Evolutionary conservation across 176 grass and related monocot species (phyloP), one percentile per base, ranked within the genome.

Genomic region (Pharus latifolius): DNA sequence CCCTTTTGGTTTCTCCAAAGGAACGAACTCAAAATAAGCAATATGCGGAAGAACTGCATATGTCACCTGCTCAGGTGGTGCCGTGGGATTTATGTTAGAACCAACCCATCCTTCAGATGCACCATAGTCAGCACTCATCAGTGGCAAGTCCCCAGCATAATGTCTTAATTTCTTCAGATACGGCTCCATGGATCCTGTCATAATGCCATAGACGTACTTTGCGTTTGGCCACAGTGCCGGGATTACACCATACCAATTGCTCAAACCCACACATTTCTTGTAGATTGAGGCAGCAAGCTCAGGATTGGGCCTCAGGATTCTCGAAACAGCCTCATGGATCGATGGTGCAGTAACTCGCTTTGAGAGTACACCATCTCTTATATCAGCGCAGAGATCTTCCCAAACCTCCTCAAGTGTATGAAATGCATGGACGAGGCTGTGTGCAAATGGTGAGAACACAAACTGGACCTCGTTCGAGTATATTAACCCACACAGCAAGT

Each of bases 171-270:
- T 99, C 70, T 95, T 95, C 47, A 95, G 72, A 72, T 99, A 99
- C 7, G 96, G 96, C 73, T 99, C 96, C 96, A 99, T 99, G 10
- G 96, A 95, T 49, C 96, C 96, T 15, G 96, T 99, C 96, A 99
- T 91, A 27, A 99, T 95, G 10, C 96, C 96, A 56, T 75, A 91
- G 7, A 88, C 73, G 27, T 99, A 99, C 69, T 91, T 95, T n/a
- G 96, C 87, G 47, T 99, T 95, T 7, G 90, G 96, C 84, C 84
- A 99, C 11, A 99, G 87, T 17, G 81, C 87, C 0, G 96, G 96
- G 73, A 99, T 91, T 43, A 95, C 83, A 6, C 90, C 90, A 13
- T 99, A 91, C 96, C 96, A 99, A 29, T 95, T 95, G 59, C 87
- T 99, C 44, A 93, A 87, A 19, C 76, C 56, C 5, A 28, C 27